Conservation (phyloP, 148 eudicot species). For the Fagopyrum esculentum region DNA sequence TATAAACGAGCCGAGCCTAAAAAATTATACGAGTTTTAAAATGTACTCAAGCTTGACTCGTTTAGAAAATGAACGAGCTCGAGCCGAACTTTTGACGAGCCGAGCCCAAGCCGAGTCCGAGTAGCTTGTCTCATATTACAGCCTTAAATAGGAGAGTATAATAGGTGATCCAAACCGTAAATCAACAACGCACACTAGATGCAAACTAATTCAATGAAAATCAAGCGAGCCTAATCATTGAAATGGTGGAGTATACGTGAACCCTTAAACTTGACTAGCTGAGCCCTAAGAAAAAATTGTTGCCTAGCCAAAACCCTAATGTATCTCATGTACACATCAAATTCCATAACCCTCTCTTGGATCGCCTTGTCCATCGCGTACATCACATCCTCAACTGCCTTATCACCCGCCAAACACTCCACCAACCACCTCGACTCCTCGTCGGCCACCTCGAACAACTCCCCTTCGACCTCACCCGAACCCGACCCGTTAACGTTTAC, state of each 20-base stretch:
- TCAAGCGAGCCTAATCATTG: background rate
- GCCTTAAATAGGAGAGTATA: no score
- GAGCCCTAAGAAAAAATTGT: conserved; percentile 56
- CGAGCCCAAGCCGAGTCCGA: no score
- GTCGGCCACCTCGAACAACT: background rate
- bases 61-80: no score
- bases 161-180: no score
- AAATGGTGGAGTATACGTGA: background rate
- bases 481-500: background rate
- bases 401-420: conserved; percentile 43
- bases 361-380: conserved; percentile 52
- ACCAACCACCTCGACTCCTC: conserved; percentile 37
- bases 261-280: conserved; percentile 37
- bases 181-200: no score
- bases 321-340: conserved; percentile 50
- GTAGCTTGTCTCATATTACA: no score
- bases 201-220: no score
- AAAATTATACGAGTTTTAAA: no score
- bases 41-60: no score
- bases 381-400: conserved; percentile 49
- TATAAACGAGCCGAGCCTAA: no score
- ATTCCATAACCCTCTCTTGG: conserved; percentile 40
- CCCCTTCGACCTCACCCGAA: background rate
- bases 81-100: no score
- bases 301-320: conserved; percentile 53